Percentiles rank a stretch among this genome's conserved stretches.
These are phyloP conservation scores for Fusarium sp. DNA, from an alignment of 2,329 filamentous ascomycete genomes.

Conservation along the genomic window DNA sequence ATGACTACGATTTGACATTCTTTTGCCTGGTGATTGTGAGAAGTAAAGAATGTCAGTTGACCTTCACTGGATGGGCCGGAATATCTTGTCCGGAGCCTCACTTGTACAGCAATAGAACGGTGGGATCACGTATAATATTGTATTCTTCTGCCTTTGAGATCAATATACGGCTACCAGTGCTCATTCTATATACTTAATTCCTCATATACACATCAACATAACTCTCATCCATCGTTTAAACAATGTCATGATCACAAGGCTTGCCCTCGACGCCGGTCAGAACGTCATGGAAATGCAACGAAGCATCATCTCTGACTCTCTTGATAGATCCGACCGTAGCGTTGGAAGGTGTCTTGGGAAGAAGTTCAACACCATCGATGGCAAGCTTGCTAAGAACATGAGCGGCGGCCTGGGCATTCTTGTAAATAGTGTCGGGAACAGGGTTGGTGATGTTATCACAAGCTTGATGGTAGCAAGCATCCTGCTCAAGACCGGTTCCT, in stretches of 20 bases:
- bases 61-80: neutral
- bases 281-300: constrained; percentile 38
- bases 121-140: neutral
- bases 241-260: constrained; percentile 43
- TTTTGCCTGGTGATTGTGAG: neutral
- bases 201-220: neutral
- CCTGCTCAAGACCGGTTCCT: constrained; percentile 52
- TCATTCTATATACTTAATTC: neutral
- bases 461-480: constrained; percentile 50
- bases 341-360: constrained; percentile 41
- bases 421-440: constrained; percentile 50
- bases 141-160: accelerated
- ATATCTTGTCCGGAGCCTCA: neutral
- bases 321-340: constrained; percentile 32
- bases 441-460: constrained; percentile 55
- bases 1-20: neutral
- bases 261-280: constrained; percentile 17
- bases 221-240: constrained; percentile 6
- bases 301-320: constrained; percentile 28
- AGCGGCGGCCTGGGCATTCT: constrained; percentile 57
- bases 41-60: neutral
- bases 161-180: neutral
- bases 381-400: constrained; percentile 52
- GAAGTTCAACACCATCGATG: constrained; percentile 37
- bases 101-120: neutral